Conservation (phyloP, 306 rosid species). For the Parietaria judaica region DNA sequence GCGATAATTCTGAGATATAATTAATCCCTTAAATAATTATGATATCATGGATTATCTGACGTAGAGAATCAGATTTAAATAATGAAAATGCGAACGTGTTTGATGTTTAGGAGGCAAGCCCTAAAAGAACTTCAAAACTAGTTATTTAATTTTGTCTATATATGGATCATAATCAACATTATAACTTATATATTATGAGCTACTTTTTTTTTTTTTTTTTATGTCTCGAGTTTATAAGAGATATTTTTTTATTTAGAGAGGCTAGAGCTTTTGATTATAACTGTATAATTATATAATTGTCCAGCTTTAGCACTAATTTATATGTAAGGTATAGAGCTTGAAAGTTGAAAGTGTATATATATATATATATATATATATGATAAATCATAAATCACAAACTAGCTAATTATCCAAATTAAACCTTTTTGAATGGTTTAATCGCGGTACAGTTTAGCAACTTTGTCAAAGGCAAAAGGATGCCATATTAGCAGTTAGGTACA, state of each 20-base stretch:
- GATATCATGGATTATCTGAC: background rate
- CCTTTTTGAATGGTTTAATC: too few species aligned
- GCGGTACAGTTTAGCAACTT: too few species aligned
- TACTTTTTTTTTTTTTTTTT: background rate
- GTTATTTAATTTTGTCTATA: background rate
- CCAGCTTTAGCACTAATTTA: too few species aligned
- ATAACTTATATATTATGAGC: background rate
- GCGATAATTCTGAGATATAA: background rate
- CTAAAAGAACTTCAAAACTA: background rate
- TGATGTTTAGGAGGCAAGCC: conserved; percentile 8
- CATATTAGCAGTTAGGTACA: background rate
- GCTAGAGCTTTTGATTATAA: too few species aligned
- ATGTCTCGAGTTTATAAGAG: too few species aligned
- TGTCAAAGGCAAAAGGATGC: background rate
- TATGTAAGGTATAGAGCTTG: too few species aligned
- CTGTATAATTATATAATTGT: too few species aligned
- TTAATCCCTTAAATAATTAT: background rate
- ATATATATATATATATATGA: too few species aligned
- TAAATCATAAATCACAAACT: background rate
- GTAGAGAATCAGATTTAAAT: background rate
- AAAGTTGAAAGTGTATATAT: too few species aligned
- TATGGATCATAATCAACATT: background rate
- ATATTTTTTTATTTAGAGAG: too few species aligned
- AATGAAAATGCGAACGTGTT: conserved; percentile 8
- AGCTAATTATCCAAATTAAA: background rate